phyloP scores from a whole-genome alignment of 177 flowering plant genomes.

The Viscum album region DNA sequence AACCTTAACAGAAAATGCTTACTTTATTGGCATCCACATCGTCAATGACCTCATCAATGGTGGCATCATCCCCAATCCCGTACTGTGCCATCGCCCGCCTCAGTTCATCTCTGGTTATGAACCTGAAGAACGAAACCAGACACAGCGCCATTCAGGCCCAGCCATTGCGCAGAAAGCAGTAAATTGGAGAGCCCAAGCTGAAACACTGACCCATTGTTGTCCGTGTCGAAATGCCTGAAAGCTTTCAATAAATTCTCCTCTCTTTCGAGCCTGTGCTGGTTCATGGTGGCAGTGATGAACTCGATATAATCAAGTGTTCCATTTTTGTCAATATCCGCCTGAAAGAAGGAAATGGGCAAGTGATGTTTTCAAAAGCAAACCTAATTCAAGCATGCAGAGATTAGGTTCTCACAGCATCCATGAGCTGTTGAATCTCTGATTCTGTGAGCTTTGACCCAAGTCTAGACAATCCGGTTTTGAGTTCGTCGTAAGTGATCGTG shows the following conservation, averaged over 20 bases:
- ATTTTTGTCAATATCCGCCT: slow-evolving; percentile 82
- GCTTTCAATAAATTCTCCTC: slow-evolving; percentile 71
- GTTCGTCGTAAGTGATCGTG: slow-evolving; percentile 76
- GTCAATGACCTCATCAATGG: slow-evolving; percentile 59
- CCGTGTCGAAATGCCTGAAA: slow-evolving; percentile 71
- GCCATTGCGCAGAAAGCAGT: not conserved
- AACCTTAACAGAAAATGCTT: not conserved
- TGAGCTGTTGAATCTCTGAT: slow-evolving; percentile 60
- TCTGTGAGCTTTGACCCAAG: slow-evolving; percentile 83
- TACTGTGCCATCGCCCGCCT: slow-evolving; percentile 61
- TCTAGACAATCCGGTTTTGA: slow-evolving; percentile 57
- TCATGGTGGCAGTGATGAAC: slow-evolving; percentile 87
- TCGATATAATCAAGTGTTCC: slow-evolving; percentile 80
- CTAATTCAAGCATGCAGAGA: not conserved
- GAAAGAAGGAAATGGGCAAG: slow-evolving; percentile 7
- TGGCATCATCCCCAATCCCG: slow-evolving; percentile 82
- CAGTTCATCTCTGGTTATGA: slow-evolving; percentile 84
- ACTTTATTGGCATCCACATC: slow-evolving; percentile 79
- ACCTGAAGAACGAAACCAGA: slow-evolving; percentile 26
- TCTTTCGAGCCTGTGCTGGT: slow-evolving; percentile 73
- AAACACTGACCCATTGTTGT: slow-evolving; percentile 63
- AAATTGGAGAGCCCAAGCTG: not conserved
- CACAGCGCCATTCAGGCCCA: not conserved
- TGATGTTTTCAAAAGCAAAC: not conserved
- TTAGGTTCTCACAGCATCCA: slow-evolving; percentile 73